Base-by-base conservation (phyloP, 495 filamentous ascomycete genomes). In the Glarea lozoyensis region DNA sequence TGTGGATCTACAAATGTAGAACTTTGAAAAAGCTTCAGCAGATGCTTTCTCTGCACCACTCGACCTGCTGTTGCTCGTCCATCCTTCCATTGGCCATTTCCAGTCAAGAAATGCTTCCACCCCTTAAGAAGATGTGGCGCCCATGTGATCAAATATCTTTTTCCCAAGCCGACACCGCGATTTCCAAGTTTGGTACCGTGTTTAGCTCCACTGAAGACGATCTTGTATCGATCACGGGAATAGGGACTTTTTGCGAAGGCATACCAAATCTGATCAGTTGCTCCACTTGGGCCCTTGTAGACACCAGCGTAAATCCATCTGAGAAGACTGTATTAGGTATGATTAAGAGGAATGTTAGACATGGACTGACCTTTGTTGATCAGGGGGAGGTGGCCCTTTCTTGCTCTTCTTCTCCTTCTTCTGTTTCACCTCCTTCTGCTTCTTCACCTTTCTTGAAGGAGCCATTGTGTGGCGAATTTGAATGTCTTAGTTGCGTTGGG, bases 271-370 rank as follows among this genome's bases (percentile, higher is more conserved):
- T 50, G 25, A 0, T 23, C 27, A 30, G 16, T 16, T 5, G 34
- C 15, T 1, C 11, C 12, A 2, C 36, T 15, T 0, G 15, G n/a
- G 27, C 45, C 36, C 2, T 4, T 11, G 9, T 29, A 29, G 6
- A 45, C 23, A n/a, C 47, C 47, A 24, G 42, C 41, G 19, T 44
- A 33, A 11, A 44, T 31, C 42, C 42, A 44, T 9, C 42, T 44
- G n/a, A n/a, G n/a, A n/a, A n/a, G n/a, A n/a, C n/a, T n/a, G n/a
- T n/a, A n/a, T n/a, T n/a, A n/a, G n/a, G n/a, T n/a, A n/a, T n/a
- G n/a, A n/a, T n/a, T n/a, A n/a, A n/a, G n/a, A n/a, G n/a, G n/a
- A n/a, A n/a, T n/a, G n/a, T n/a, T n/a, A n/a, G n/a, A n/a, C n/a
- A n/a, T n/a, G n/a, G n/a, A n/a, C n/a, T n/a, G n/a, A n/a, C n/a